Conservation (phyloP, 1,139 yeast species). For the Petasospora fabianii region DNA sequence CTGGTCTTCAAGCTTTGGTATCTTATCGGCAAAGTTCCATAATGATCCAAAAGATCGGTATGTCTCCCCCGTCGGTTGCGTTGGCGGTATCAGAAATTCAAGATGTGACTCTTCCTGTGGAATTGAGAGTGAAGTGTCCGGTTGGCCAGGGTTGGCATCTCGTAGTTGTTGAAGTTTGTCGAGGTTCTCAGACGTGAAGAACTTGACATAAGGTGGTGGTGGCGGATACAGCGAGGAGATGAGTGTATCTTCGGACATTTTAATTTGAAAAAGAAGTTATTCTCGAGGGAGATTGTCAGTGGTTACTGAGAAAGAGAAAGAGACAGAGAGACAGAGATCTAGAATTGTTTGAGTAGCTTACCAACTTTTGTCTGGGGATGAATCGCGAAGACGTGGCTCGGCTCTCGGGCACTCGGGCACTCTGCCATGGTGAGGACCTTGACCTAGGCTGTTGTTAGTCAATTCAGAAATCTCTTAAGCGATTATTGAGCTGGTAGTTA, state of each 20-base stretch:
- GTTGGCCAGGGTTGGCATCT: conserved; percentile 9
- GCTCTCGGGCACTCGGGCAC: too few relatives aligned
- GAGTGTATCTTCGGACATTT: conserved; percentile 30
- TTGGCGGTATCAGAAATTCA: conserved; percentile 61
- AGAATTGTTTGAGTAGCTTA: too few relatives aligned
- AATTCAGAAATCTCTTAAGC: too few relatives aligned
- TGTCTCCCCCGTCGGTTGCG: conserved; percentile 52
- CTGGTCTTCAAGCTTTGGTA: conserved; percentile 62
- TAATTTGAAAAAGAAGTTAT: too few relatives aligned
- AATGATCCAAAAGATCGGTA: conserved; percentile 79
- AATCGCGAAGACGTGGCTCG: too few relatives aligned
- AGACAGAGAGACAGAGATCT: too few relatives aligned
- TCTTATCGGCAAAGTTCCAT: conserved; percentile 70
- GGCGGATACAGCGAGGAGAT: conserved; percentile 75
- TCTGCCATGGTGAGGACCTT: too few relatives aligned
- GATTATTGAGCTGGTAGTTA: too few relatives aligned
- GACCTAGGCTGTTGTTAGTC: too few relatives aligned
- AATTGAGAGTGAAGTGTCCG: conserved; percentile 13
- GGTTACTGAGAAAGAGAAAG: too few relatives aligned
- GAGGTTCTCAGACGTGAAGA: conserved; percentile 61
- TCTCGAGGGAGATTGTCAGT: too few relatives aligned
- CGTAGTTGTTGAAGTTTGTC: conserved; percentile 28
- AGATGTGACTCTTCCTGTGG: conserved; percentile 32
- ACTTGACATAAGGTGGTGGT: conserved; percentile 73
- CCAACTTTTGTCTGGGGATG: too few relatives aligned